These are phyloP conservation scores for Tirmania nivea DNA, from an alignment of 495 filamentous ascomycete species.

Conservation along the genomic window DNA sequence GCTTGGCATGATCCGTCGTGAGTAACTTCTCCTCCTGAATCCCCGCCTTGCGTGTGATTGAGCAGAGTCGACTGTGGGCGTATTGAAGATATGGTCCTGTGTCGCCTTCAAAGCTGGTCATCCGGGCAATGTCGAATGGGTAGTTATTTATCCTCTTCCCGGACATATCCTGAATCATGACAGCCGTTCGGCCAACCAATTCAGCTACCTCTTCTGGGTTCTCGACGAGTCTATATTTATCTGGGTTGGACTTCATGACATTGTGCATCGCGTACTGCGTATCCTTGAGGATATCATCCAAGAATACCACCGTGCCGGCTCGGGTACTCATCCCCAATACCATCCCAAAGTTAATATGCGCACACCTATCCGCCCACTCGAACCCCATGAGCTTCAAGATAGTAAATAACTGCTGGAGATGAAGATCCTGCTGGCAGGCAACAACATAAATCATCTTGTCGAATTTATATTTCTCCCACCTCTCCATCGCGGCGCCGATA, in stretches of 20 bases:
- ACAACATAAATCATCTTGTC: constrained; percentile 52
- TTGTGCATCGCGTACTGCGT: constrained; percentile 44
- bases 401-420: constrained; percentile 42
- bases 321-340: constrained; percentile 43
- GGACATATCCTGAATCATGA: constrained; percentile 46
- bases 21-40: constrained; percentile 31
- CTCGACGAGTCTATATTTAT: constrained; percentile 38
- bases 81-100: constrained; percentile 52
- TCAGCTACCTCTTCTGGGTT: constrained; percentile 33
- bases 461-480: constrained; percentile 40
- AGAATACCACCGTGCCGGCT: constrained; percentile 33
- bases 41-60: constrained; percentile 33
- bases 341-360: constrained; percentile 43
- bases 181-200: constrained; percentile 37
- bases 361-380: constrained; percentile 33
- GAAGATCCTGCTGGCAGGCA: constrained; percentile 36
- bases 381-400: constrained; percentile 38
- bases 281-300: constrained; percentile 40
- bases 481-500: constrained; percentile 38
- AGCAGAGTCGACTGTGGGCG: constrained; percentile 41
- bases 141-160: constrained; percentile 45
- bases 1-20: no score
- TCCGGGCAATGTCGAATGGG: constrained; percentile 38
- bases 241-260: constrained; percentile 38
- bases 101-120: constrained; percentile 51